Evolutionary conservation across 2,329 filamentous ascomycete species (phyloP).

Genomic region (Arthroderma uncinatum): DNA sequence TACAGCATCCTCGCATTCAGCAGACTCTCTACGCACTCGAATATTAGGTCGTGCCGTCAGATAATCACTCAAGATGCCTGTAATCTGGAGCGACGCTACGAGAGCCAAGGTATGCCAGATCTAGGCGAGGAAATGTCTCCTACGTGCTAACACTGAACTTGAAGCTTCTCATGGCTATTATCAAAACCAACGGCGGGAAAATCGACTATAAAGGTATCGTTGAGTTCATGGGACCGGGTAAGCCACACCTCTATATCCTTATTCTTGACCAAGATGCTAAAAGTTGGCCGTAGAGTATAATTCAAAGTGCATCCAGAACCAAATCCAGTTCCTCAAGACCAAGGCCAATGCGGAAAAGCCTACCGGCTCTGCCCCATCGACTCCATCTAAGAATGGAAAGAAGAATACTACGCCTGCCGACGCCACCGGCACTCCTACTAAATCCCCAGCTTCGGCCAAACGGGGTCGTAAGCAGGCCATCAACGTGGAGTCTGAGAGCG

Average conservation of each 20-base stretch:
- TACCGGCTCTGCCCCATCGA: neutral
- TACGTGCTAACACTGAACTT: neutral
- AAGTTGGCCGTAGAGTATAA: neutral
- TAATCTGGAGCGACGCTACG: slow-evolving; percentile 20
- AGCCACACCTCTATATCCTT: neutral
- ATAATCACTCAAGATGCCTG: slow-evolving; percentile 19
- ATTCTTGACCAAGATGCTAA: neutral
- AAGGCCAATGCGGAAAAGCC: neutral
- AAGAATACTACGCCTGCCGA: neutral
- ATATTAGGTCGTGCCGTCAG: neutral
- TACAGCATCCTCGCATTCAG: neutral
- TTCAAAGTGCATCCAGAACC: neutral
- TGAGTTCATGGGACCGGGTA: slow-evolving; percentile 18
- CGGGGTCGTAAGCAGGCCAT: neutral
- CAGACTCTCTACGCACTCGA: neutral
- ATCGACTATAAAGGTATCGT: slow-evolving; percentile 17
- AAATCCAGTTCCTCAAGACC: neutral
- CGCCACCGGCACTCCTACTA: neutral
- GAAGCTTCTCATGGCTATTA: slow-evolving; percentile 20
- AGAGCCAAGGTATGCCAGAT: slow-evolving; percentile 21
- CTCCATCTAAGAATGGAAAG: neutral
- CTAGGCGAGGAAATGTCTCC: neutral
- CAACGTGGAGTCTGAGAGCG: neutral
- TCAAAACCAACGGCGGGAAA: slow-evolving; percentile 15
- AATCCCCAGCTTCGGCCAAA: neutral